Evolutionary conservation across 2,329 filamentous ascomycete genomes (phyloP).

Genomic region (Zymoseptoria ardabiliae): DNA sequence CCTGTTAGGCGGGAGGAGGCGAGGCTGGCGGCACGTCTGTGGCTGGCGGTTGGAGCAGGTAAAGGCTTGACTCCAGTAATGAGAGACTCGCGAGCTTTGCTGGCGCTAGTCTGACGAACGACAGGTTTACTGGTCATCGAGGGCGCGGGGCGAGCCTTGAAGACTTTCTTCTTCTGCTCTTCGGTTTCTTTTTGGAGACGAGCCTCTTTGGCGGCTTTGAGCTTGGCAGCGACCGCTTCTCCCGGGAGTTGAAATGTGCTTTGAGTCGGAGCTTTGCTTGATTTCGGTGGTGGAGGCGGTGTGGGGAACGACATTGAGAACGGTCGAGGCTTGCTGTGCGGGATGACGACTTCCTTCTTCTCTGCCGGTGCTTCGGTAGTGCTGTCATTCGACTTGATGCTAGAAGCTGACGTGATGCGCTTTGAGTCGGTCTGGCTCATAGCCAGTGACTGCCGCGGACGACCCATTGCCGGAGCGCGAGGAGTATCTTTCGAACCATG

Average conservation of each 20-base stretch:
- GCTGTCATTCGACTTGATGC: conserved; percentile 6
- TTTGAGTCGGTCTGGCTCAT: conserved; percentile 13
- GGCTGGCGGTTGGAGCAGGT: neutral
- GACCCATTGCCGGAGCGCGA: conserved; percentile 12
- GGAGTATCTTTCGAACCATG: conserved; percentile 20
- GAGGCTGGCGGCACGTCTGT: conserved; percentile 22
- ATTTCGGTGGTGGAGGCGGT: conserved; percentile 42
- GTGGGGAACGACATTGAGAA: conserved; percentile 43
- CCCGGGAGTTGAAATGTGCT: conserved; percentile 47
- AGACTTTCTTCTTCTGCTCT: conserved; percentile 31
- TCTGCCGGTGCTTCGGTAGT: conserved; percentile 2
- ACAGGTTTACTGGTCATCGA: conserved; percentile 19
- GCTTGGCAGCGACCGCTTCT: conserved; percentile 45
- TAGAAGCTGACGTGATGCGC: conserved; percentile 14
- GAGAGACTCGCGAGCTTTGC: conserved; percentile 37
- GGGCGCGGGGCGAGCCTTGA: conserved; percentile 43
- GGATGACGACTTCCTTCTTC: conserved; percentile 26
- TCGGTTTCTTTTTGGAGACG: conserved; percentile 38
- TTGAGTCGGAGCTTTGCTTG: conserved; percentile 43
- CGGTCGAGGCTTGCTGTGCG: conserved; percentile 39
- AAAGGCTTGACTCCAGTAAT: conserved; percentile 19
- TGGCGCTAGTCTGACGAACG: conserved; percentile 42
- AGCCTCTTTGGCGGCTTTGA: conserved; percentile 46
- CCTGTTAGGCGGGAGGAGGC: conserved; percentile 10
- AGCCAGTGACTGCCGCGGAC: conserved; percentile 16